These are phyloP conservation scores for Apium graveolens DNA, from an alignment of 129 eudicot species.

Conservation along the genomic window DNA sequence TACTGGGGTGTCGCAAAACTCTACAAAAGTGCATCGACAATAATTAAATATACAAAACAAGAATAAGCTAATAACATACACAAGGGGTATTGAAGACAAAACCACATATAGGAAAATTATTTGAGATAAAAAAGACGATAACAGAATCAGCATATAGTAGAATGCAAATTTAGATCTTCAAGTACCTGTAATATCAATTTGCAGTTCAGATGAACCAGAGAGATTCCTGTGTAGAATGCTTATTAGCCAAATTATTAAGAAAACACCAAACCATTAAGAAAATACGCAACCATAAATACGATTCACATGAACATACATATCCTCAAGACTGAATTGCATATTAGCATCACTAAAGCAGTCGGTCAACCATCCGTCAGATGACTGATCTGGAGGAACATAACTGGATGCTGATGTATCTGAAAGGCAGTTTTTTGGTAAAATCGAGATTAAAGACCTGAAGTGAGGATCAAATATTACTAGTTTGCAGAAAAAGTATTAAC, in stretches of 20 bases:
- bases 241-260: constrained; percentile 15
- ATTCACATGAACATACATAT: constrained; percentile 44
- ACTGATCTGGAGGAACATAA: constrained; percentile 44
- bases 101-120: neutral
- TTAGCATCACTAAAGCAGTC: constrained; percentile 70
- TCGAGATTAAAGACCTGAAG: neutral
- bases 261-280: too few species aligned
- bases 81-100: neutral
- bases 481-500: constrained; percentile 20
- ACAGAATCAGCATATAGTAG: neutral
- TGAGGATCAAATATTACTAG: neutral
- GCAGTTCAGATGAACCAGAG: constrained; percentile 48
- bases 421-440: constrained; percentile 5
- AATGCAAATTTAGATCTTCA: neutral
- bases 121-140: constrained; percentile 5
- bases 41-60: neutral
- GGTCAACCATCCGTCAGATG: constrained; percentile 76
- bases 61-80: neutral
- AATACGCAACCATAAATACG: neutral
- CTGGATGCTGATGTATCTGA: constrained; percentile 49
- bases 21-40: constrained; percentile 28
- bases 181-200: constrained; percentile 51
- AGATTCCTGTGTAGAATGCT: constrained; percentile 41
- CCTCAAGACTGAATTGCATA: constrained; percentile 44
- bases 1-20: constrained; percentile 29